These are phyloP conservation scores for Prunus mongolica DNA, from an alignment of 306 rosid species.

Conservation along the genomic window DNA sequence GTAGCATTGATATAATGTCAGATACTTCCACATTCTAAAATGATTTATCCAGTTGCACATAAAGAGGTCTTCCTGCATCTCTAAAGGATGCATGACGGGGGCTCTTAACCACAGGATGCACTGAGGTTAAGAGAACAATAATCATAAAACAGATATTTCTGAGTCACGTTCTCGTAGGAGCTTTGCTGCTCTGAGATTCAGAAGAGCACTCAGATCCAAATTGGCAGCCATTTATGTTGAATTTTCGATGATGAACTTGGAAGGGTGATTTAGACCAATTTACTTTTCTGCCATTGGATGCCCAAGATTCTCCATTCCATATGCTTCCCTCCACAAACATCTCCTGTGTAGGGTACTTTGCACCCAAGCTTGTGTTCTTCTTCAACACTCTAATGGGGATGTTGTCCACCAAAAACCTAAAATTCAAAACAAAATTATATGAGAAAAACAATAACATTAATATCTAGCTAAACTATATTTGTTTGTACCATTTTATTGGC, in stretches of 20 bases:
- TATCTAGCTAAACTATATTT: neutral
- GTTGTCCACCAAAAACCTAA: conserved; percentile 20
- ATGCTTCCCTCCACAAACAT: conserved; percentile 22
- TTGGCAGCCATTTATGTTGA: neutral
- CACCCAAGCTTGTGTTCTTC: conserved; percentile 7
- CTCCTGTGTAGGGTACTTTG: conserved; percentile 13
- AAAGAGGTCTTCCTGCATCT: too few relatives aligned
- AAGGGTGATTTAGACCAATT: conserved; percentile 30
- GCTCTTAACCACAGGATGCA: too few relatives aligned
- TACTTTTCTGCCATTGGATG: conserved; percentile 11
- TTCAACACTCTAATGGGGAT: conserved; percentile 22
- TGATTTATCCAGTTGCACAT: too few relatives aligned
- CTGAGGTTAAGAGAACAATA: too few relatives aligned
- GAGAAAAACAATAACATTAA: neutral
- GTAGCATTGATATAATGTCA: too few relatives aligned
- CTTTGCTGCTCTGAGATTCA: too few relatives aligned
- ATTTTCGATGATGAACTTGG: conserved; percentile 8
- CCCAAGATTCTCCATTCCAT: conserved; percentile 32
- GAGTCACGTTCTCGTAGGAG: too few relatives aligned
- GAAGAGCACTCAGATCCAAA: too few relatives aligned
- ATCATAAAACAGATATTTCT: too few relatives aligned
- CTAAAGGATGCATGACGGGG: too few relatives aligned
- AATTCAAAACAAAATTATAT: neutral
- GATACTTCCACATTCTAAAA: too few relatives aligned
- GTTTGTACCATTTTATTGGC: neutral